Percentiles rank a stretch among this genome's conserved stretches.
Conservation (phyloP, 2,329 filamentous ascomycete species). For the Monilinia vaccinii-corymbosi region DNA sequence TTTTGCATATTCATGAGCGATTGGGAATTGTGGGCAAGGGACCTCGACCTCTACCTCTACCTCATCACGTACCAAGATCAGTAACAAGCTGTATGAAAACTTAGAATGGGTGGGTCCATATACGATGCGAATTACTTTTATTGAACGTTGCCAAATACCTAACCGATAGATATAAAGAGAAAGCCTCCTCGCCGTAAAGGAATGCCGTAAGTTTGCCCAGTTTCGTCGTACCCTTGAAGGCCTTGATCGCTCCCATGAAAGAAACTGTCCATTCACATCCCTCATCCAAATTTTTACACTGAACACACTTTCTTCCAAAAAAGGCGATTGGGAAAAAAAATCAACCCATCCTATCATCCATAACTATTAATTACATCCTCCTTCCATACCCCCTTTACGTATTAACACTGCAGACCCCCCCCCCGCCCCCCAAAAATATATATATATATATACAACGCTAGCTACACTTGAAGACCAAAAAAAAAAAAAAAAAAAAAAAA, state of each 20-base stretch:
- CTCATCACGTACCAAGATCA: not conserved
- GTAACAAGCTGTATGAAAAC: not conserved
- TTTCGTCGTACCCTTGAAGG: not conserved
- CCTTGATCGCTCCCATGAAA: not conserved
- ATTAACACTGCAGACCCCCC: not conserved
- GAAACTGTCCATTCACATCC: not conserved
- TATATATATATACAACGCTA: too few species aligned
- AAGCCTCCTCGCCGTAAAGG: not conserved
- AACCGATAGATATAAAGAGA: not conserved
- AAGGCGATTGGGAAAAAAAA: not conserved
- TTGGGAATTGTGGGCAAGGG: not conserved
- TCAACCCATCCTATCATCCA: not conserved
- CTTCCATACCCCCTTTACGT: not conserved
- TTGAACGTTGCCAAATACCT: not conserved
- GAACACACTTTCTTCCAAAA: not conserved
- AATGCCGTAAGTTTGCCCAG: not conserved
- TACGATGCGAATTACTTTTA: not conserved
- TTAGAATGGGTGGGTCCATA: not conserved
- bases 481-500: too few species aligned
- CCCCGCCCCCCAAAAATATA: too few species aligned
- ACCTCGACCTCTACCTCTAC: not conserved
- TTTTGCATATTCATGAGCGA: not conserved
- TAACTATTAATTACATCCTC: slow-evolving; percentile 1
- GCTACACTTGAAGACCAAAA: not conserved
- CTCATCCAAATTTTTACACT: not conserved